Evolutionary conservation across 306 rosid species (phyloP), one percentile per base, ranked within the genome.

Genomic region (Vachellia collinsii): DNA sequence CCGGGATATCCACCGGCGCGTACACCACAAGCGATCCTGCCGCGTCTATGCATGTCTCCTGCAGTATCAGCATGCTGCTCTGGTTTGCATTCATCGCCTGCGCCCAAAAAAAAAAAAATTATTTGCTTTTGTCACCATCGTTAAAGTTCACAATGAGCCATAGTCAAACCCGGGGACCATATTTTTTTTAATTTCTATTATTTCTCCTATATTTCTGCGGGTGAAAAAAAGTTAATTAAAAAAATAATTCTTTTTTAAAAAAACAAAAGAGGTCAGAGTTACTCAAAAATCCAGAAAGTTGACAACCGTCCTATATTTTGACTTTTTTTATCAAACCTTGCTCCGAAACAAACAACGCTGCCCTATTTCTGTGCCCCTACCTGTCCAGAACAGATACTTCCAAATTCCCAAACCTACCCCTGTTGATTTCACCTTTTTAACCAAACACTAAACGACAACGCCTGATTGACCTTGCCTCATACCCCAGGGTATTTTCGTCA

Each of bases 1-100:
- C 99, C 0, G 99, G 99, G 6, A 93, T 93, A 64, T 95, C 99
- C 0, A 95, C 99, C 3, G 99, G 99, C 84, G 99, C 99, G 92
- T 93, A 95, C 65, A 95, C 99, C 4, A 95, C 97, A 79, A 93
- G 94, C 71, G 97, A 88, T 12, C 99, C 99, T 0, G 93, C 91
- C 68, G 89, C 91, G 87, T 95, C 99, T 44, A 87, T 90, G 92
- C 97, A 90, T 0, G 97, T 95, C 85, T 95, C 99, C 64, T 95
- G 99, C 13, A 95, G 70, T 38, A 95, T 96, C 79, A 96, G 63
- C 99, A 96, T 96, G 86, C 98, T 96, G 79, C 96, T 93, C 84
- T 93, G 99, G 82, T 86, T 95, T 3, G 97, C 71, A 85, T 90
- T 93, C 84, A 94, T 84, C 7, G 97, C 94, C n/a, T n/a, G n/a